Conservation (phyloP, 2,329 filamentous ascomycete genomes). For the Aspergillus cejpii region DNA sequence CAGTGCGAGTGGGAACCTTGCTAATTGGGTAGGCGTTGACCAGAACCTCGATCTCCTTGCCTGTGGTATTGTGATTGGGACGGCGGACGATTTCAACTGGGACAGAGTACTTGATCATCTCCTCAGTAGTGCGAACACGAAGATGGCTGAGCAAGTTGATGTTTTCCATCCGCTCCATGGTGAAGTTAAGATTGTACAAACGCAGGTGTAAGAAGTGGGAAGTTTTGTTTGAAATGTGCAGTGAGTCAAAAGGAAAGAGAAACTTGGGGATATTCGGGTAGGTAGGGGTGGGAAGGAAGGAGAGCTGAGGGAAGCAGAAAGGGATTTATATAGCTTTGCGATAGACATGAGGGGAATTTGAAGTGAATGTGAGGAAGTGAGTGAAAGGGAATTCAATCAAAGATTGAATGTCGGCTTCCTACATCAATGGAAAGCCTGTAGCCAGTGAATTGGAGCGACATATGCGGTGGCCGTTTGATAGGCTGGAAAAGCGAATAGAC, state of each 20-base stretch:
- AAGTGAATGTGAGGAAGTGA: not conserved
- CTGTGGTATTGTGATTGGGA: slow-evolving; percentile 53
- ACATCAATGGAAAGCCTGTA: slow-evolving; percentile 9
- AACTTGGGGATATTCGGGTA: not conserved
- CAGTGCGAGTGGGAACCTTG: slow-evolving; percentile 52
- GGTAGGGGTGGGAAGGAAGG: not conserved
- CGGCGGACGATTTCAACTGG: slow-evolving; percentile 38
- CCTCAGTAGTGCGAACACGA: slow-evolving; percentile 24
- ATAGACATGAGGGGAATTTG: not conserved
- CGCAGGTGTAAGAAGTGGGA: not conserved
- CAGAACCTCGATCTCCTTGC: slow-evolving; percentile 49
- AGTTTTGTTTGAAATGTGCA: not conserved
- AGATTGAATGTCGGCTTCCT: slow-evolving; percentile 13
- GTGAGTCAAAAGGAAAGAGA: not conserved
- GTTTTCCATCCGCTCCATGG: slow-evolving; percentile 20
- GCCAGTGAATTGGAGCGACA: slow-evolving; percentile 13
- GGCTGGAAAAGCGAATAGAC: slow-evolving; percentile 8
- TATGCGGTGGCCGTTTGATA: slow-evolving; percentile 11
- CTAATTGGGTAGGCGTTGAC: slow-evolving; percentile 72
- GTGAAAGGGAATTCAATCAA: slow-evolving; percentile 3
- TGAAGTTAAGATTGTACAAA: slow-evolving; percentile 7
- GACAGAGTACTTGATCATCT: slow-evolving; percentile 27
- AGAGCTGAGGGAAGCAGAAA: not conserved
- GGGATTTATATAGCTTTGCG: not conserved
- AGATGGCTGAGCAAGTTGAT: slow-evolving; percentile 22